Evolutionary conservation across 331 rosid genomes (phyloP), one percentile per base, ranked within the genome.

Genomic region (Quercus tomentella): DNA sequence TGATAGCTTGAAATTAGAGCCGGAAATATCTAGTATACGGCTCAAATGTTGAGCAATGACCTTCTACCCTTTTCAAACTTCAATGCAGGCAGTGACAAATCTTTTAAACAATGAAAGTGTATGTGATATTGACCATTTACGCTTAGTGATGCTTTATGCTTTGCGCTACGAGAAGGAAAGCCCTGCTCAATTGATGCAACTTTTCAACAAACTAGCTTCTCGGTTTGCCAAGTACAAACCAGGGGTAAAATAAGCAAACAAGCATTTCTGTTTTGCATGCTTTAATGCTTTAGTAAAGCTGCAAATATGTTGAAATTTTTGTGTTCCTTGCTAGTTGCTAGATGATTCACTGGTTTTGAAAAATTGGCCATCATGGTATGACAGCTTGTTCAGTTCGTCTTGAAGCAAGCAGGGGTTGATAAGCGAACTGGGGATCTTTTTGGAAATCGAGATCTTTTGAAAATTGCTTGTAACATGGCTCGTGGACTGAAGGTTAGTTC

Each of bases 391-490:
- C 99, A 91, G 87, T 93, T 95, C 82, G 93, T 95, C 85, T 83
- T 95, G 85, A 95, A 93, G 92, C 99, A 95, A 89, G 98, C 99
- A 2, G 97, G 99, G 80, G 90, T 95, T 85, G 97, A 95, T 81
- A 95, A 88, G 86, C 85, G 98, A 86, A 93, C 92, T 4, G 96
- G 93, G 61, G 99, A 93, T 89, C 94, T 95, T 73, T 95, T 11
- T 74, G 98, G 98, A 76, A 95, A 91, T 82, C 91, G 97, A 71
- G 99, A 95, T 84, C 88, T 95, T 85, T 78, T 93, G 82, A 95
- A 95, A 75, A 93, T 95, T 88, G 99, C 99, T 43, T 96, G 96
- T 73, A 95, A 95, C 87, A 95, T 93, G 99, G 99, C 99, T 74
- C 93, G 97, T 74, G 99, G 98, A 76, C 79, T 95, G 82, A 93